These are phyloP conservation scores for Artomyces pyxidatus DNA, from an alignment of 768 basidiomycete genomes.

Conservation along the genomic window DNA sequence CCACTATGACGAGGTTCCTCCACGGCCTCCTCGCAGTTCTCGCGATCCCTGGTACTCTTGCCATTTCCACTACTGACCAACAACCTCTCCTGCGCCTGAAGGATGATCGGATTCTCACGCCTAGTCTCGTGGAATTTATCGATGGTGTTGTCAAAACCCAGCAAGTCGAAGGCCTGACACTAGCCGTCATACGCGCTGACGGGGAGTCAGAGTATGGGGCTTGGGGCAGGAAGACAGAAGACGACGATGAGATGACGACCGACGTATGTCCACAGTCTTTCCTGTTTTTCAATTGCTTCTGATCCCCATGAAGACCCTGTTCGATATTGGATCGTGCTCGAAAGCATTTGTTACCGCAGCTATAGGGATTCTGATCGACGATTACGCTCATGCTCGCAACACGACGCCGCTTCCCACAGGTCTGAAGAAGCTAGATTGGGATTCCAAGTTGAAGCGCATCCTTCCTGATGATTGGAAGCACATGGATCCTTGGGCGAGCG, in stretches of 20 bases:
- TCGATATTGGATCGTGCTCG: slow-evolving; percentile 29
- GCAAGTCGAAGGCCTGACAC: background rate
- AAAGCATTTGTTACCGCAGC: slow-evolving; percentile 33
- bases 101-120: slow-evolving; percentile 1
- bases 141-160: background rate
- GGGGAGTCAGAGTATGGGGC: slow-evolving; percentile 23
- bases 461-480: slow-evolving; percentile 32
- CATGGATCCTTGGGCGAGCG: slow-evolving; percentile 32
- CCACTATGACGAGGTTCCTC: too few species aligned
- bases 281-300: background rate
- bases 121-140: background rate
- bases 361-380: slow-evolving; percentile 35
- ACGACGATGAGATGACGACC: slow-evolving; percentile 22
- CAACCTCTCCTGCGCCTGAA: too few species aligned
- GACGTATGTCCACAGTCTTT: slow-evolving; percentile 22
- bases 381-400: slow-evolving; percentile 29
- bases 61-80: too few species aligned
- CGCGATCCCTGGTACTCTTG: too few species aligned
- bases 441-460: slow-evolving; percentile 28
- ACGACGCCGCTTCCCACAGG: slow-evolving; percentile 25
- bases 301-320: slow-evolving; percentile 26
- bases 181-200: slow-evolving; percentile 3
- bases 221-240: slow-evolving; percentile 30
- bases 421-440: slow-evolving; percentile 27
- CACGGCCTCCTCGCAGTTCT: too few species aligned